Evolutionary conservation across 805 yeast species (phyloP).

Genomic region (Candida krabiensis): DNA sequence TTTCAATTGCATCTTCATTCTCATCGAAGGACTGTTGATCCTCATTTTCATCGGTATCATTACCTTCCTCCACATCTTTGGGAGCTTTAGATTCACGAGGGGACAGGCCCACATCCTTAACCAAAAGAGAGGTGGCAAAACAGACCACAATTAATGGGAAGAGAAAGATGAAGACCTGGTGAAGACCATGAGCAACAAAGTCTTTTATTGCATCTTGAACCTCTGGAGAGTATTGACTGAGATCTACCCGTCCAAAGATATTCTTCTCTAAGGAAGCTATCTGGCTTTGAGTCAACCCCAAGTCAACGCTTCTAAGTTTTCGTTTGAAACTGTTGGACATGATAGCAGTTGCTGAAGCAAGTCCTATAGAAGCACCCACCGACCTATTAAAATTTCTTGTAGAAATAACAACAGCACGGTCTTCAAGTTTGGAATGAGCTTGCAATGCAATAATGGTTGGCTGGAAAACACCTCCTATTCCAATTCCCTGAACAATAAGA

Average conservation of each 20-base stretch:
- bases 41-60: background rate
- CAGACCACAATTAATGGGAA: constrained; percentile 39
- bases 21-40: background rate
- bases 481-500: constrained; percentile 38
- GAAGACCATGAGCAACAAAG: constrained; percentile 34
- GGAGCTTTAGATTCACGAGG: constrained; percentile 23
- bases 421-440: constrained; percentile 49
- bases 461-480: constrained; percentile 53
- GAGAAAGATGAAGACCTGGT: constrained; percentile 33
- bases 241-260: constrained; percentile 33
- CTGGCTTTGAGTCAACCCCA: constrained; percentile 12
- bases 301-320: constrained; percentile 9
- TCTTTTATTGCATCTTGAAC: constrained; percentile 24
- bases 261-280: constrained; percentile 25
- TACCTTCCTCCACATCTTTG: constrained; percentile 6
- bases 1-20: background rate
- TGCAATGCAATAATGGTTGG: constrained; percentile 57
- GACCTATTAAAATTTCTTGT: constrained; percentile 57
- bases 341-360: constrained; percentile 42
- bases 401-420: constrained; percentile 59
- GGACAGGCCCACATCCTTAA: constrained; percentile 41
- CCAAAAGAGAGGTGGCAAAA: constrained; percentile 31
- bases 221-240: constrained; percentile 20
- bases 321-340: constrained; percentile 27
- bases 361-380: constrained; percentile 63